These are phyloP conservation scores for Ramaria rubella DNA, from an alignment of 768 basidiomycete genomes.

Conservation along the genomic window DNA sequence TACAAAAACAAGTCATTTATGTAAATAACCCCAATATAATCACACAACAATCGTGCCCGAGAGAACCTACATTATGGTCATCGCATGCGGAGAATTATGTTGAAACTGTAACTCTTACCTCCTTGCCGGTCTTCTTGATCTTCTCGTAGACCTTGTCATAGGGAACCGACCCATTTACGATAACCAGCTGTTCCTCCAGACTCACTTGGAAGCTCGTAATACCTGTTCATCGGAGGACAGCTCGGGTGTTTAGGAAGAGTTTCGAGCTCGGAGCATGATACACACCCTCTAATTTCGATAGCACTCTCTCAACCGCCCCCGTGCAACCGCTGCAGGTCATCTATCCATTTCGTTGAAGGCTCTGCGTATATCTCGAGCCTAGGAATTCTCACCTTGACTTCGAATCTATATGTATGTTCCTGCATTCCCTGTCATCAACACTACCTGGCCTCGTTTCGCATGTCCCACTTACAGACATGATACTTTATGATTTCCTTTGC, in stretches of 20 bases:
- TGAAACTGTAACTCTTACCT: conserved; percentile 42
- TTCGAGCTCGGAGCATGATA: conserved; percentile 2
- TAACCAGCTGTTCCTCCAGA: conserved; percentile 66
- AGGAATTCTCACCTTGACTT: conserved; percentile 73
- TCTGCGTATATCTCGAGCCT: background rate
- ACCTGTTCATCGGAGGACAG: conserved; percentile 30
- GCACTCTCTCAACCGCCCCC: conserved; percentile 68
- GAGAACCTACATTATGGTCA: conserved; percentile 27
- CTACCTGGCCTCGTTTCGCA: background rate
- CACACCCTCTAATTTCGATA: conserved; percentile 58
- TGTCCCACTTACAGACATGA: conserved; percentile 5
- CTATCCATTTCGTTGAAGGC: conserved; percentile 30
- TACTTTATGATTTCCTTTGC: background rate
- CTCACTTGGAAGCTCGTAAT: conserved; percentile 52
- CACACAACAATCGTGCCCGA: conserved; percentile 43
- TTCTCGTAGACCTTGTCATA: conserved; percentile 63
- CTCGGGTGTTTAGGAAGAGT: background rate
- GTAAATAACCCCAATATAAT: conserved; percentile 9
- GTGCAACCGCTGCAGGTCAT: conserved; percentile 89
- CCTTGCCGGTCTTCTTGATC: conserved; percentile 90
- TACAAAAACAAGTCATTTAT: background rate
- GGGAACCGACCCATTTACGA: conserved; percentile 51
- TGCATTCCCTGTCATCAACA: background rate
- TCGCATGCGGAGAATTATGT: background rate
- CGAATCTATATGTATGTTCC: conserved; percentile 61